Conservation (phyloP, 768 basidiomycete species). For the Sporobolomyces phaffii region DNA sequence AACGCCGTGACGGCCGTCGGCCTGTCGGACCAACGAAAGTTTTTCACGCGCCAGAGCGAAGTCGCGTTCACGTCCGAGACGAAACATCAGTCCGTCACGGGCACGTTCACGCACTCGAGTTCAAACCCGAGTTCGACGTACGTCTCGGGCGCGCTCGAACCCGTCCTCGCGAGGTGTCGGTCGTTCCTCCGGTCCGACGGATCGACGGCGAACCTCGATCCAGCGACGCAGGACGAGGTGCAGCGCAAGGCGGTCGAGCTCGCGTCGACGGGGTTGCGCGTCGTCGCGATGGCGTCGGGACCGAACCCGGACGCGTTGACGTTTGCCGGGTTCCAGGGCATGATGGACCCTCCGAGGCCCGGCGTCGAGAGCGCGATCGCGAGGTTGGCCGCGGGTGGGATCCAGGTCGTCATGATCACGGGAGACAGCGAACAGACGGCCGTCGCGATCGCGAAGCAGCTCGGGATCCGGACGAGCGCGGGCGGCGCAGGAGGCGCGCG, state of each 20-base stretch:
- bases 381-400: slow-evolving; percentile 72
- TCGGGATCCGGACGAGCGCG: slow-evolving; percentile 67
- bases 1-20: slow-evolving; percentile 67
- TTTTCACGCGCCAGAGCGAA: slow-evolving; percentile 55
- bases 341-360: slow-evolving; percentile 88
- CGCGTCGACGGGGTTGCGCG: slow-evolving; percentile 58
- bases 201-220: slow-evolving; percentile 75
- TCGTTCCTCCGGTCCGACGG: slow-evolving; percentile 84
- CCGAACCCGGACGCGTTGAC: slow-evolving; percentile 58
- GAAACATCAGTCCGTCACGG: slow-evolving; percentile 88
- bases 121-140: slow-evolving; percentile 70
- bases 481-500: slow-evolving; percentile 40
- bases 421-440: slow-evolving; percentile 91
- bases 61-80: slow-evolving; percentile 87
- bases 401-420: slow-evolving; percentile 98
- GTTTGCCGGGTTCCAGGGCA: slow-evolving; percentile 88
- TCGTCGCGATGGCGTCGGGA: slow-evolving; percentile 88
- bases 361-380: slow-evolving; percentile 87
- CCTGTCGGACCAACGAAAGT: slow-evolving; percentile 61
- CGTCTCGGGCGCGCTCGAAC: slow-evolving; percentile 86
- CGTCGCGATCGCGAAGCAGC: slow-evolving; percentile 72
- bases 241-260: slow-evolving; percentile 63
- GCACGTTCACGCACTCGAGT: slow-evolving; percentile 47
- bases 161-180: slow-evolving; percentile 74
- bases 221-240: slow-evolving; percentile 62